Conservation (phyloP, 1,284 basidiomycete species). For the Inonotus obliquus region DNA sequence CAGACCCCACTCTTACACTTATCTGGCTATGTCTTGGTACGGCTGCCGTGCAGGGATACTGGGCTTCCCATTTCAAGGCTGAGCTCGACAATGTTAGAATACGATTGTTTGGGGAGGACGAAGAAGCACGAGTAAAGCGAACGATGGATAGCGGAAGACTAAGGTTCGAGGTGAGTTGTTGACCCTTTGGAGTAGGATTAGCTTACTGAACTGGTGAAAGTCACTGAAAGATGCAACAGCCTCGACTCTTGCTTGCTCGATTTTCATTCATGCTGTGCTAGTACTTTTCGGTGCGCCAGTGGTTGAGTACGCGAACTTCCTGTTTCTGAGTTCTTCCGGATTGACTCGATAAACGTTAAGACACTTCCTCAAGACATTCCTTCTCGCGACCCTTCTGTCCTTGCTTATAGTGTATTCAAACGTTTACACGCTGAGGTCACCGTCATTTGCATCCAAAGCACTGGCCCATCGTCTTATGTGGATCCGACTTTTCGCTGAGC, state of each 20-base stretch:
- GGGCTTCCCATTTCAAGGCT: constrained; percentile 59
- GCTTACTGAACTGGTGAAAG: constrained; percentile 28
- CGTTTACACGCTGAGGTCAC: constrained; percentile 66
- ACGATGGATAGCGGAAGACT: constrained; percentile 20
- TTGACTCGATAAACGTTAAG: constrained; percentile 29
- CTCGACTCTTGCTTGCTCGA: constrained; percentile 48
- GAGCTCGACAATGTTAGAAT: constrained; percentile 39
- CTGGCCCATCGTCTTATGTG: constrained; percentile 53
- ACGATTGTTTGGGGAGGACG: constrained; percentile 20
- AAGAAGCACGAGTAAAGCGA: constrained; percentile 29
- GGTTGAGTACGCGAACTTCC: constrained; percentile 39
- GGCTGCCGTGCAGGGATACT: constrained; percentile 62
- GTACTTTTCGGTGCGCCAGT: constrained; percentile 77
- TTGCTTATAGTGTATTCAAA: constrained; percentile 65
- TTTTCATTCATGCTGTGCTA: constrained; percentile 44
- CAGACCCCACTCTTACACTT: constrained; percentile 56
- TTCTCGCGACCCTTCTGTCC: constrained; percentile 66
- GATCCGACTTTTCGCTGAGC: constrained; percentile 74
- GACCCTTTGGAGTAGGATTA: background rate
- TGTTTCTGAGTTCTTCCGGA: constrained; percentile 10
- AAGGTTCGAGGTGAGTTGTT: constrained; percentile 30
- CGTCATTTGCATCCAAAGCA: constrained; percentile 41
- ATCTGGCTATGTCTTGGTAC: constrained; percentile 57
- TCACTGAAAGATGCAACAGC: constrained; percentile 44
- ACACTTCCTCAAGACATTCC: constrained; percentile 53